Conservation (phyloP, 2,329 filamentous ascomycete species). For the Aspergillus puulaauensis region DNA sequence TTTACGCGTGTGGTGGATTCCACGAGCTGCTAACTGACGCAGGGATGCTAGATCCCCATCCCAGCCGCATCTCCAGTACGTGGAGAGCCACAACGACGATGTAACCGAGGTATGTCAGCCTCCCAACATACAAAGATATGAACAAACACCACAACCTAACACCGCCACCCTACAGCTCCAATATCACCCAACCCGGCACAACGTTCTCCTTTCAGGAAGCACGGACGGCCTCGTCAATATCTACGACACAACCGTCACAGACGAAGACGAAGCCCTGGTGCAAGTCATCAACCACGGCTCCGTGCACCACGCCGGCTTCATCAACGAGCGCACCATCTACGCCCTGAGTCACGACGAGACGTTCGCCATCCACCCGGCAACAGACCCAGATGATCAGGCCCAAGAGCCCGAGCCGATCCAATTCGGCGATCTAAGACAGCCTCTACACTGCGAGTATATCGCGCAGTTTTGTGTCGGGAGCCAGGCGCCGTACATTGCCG, state of each 20-base stretch:
- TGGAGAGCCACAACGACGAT: constrained; percentile 56
- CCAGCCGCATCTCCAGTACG: constrained; percentile 38
- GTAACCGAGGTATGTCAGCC: constrained; percentile 53
- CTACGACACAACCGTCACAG: constrained; percentile 57
- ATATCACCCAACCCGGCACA: constrained; percentile 53
- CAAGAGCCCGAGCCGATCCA: constrained; percentile 45
- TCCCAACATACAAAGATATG: too few species aligned
- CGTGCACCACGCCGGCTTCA: constrained; percentile 62
- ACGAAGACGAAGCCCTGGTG: constrained; percentile 63
- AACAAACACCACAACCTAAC: neutral
- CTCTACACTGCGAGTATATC: constrained; percentile 59
- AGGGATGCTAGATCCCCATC: constrained; percentile 46
- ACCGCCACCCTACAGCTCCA: constrained; percentile 38
- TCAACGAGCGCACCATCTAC: constrained; percentile 53
- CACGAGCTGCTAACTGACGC: constrained; percentile 27
- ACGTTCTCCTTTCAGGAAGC: constrained; percentile 59
- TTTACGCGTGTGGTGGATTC: neutral
- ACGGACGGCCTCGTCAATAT: constrained; percentile 64
- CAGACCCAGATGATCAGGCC: constrained; percentile 50
- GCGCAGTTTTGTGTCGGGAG: constrained; percentile 52
- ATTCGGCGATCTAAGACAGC: constrained; percentile 58
- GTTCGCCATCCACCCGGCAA: constrained; percentile 57
- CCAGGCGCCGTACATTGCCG: constrained; percentile 45
- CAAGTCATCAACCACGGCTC: constrained; percentile 65
- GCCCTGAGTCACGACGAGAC: constrained; percentile 63